These are phyloP conservation scores for Metschnikowia peoriensis DNA, from an alignment of 805 yeast genomes.

Conservation along the genomic window DNA sequence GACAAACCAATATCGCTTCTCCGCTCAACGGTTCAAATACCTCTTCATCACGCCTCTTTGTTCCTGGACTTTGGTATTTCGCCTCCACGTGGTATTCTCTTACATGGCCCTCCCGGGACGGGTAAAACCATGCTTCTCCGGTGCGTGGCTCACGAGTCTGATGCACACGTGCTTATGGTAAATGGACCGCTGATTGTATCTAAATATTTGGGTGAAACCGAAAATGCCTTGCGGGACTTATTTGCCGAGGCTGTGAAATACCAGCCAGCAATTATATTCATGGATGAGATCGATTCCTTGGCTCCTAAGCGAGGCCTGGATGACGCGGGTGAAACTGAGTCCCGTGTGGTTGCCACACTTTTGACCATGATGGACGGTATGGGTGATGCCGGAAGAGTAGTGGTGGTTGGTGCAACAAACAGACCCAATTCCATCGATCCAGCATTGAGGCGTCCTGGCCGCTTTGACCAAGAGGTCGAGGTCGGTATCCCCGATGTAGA, in stretches of 20 bases:
- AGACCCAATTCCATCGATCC: conserved; percentile 68
- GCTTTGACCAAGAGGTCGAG: conserved; percentile 88
- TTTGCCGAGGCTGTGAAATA: conserved; percentile 82
- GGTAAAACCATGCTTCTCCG: conserved; percentile 89
- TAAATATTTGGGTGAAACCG: conserved; percentile 93
- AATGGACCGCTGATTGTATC: conserved; percentile 92
- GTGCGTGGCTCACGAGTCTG: conserved; percentile 73
- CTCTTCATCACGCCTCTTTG: conserved; percentile 72
- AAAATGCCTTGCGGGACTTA: conserved; percentile 72
- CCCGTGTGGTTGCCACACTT: conserved; percentile 85
- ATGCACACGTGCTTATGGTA: conserved; percentile 82
- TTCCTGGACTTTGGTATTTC: conserved; percentile 83
- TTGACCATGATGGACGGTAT: conserved; percentile 79
- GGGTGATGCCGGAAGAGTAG: conserved; percentile 62
- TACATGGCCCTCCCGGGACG: conserved; percentile 97
- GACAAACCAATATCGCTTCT: conserved; percentile 57
- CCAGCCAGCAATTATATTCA: conserved; percentile 84
- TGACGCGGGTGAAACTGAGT: conserved; percentile 87
- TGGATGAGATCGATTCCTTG: conserved; percentile 92
- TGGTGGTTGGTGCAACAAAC: conserved; percentile 73
- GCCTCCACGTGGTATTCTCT: conserved; percentile 90
- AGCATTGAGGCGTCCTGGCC: conserved; percentile 79
- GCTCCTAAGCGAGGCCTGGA: conserved; percentile 84
- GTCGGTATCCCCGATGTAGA: conserved; percentile 88
- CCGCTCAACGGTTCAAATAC: conserved; percentile 70